Base-by-base conservation (phyloP, 352 stramenopile genomes). In the Blastocystis sp. region DNA sequence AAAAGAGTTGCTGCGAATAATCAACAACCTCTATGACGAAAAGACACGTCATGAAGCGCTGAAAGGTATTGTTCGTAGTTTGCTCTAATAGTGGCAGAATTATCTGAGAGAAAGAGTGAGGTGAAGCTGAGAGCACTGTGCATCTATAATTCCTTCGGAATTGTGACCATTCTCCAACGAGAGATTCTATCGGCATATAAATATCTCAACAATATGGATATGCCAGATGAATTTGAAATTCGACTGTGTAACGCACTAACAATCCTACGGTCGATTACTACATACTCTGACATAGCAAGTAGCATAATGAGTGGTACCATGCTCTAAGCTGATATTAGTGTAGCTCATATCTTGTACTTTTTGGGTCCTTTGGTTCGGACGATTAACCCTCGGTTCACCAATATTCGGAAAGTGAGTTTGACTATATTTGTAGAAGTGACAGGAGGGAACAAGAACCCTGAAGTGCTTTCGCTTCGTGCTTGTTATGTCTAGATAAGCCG, bases 141-240 rank as follows among this genome's bases (percentile, higher is more conserved):
- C 56, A 43, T 84, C n/a, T 84, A 69, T 39, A 84, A 84, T 84
- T 66, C 43, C 20, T 84, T 69, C 34, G 73, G 73, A 41, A 84
- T 84, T 26, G 73, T 84, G 50, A 84, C 73, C 5, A 84, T 84
- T 45, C 73, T 84, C 1, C 73, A 84, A 45, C 47, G 53, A 45
- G 73, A 84, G 26, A 84, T 84, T 43, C 47, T 84, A 6, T 47
- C 29, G 3, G 73, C 23, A 15, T 84, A 84, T 43, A 84, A 84
- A 55, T 69, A 84, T 53, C 26, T 84, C n/a, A 43, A 64, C 34
- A 45, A 66, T 13, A 53, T n/a, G 7, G 47, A 64, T n/a, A 45
- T 84, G 43, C 26, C 50, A 20, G 47, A 64, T 37, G 20, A 45
- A 41, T 50, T 41, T 15, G 73, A 84, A 66, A 84, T 66, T 9